Conservation (phyloP, 2,329 filamentous ascomycete genomes). For the Fusarium virguliforme region DNA sequence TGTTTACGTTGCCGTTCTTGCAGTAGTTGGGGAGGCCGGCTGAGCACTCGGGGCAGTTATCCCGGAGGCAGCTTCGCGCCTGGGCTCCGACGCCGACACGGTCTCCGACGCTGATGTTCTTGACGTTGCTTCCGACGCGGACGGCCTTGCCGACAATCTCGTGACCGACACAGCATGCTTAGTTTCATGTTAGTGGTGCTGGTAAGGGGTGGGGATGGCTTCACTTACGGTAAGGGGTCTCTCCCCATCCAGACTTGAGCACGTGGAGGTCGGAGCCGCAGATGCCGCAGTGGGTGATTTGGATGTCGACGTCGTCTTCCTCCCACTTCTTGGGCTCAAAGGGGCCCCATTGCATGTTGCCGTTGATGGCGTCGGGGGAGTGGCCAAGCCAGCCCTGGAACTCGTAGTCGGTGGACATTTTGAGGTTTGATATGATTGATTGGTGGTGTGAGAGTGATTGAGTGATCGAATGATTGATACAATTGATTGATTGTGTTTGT, state of each 20-base stretch:
- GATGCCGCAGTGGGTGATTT: slow-evolving; percentile 76
- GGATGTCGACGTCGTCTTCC: slow-evolving; percentile 76
- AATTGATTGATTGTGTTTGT: slow-evolving; percentile 2
- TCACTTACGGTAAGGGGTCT: slow-evolving; percentile 59
- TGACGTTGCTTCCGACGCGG: slow-evolving; percentile 66
- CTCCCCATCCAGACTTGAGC: slow-evolving; percentile 67
- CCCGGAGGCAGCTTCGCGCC: slow-evolving; percentile 66
- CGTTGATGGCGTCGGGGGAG: slow-evolving; percentile 58
- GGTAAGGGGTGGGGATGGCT: not conserved
- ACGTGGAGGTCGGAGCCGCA: slow-evolving; percentile 74
- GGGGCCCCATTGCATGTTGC: slow-evolving; percentile 68
- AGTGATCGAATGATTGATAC: not conserved
- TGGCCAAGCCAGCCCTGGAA: slow-evolving; percentile 69
- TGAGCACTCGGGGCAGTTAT: slow-evolving; percentile 61
- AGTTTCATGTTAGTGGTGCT: slow-evolving; percentile 28
- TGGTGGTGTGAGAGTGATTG: too few relatives aligned
- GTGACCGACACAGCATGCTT: slow-evolving; percentile 72
- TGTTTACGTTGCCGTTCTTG: slow-evolving; percentile 59
- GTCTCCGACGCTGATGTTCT: slow-evolving; percentile 71
- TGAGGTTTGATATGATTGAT: slow-evolving; percentile 20
- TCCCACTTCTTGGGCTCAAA: slow-evolving; percentile 76
- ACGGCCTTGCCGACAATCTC: slow-evolving; percentile 75
- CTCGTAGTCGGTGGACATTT: slow-evolving; percentile 60
- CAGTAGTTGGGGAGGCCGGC: slow-evolving; percentile 62
- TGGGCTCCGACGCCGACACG: slow-evolving; percentile 76